A percentile compares a stretch with the other conserved stretches of the same genome.
These are phyloP conservation scores for Hamamelis virginiana DNA, from an alignment of 164 flowering plant species.

Conservation along the genomic window DNA sequence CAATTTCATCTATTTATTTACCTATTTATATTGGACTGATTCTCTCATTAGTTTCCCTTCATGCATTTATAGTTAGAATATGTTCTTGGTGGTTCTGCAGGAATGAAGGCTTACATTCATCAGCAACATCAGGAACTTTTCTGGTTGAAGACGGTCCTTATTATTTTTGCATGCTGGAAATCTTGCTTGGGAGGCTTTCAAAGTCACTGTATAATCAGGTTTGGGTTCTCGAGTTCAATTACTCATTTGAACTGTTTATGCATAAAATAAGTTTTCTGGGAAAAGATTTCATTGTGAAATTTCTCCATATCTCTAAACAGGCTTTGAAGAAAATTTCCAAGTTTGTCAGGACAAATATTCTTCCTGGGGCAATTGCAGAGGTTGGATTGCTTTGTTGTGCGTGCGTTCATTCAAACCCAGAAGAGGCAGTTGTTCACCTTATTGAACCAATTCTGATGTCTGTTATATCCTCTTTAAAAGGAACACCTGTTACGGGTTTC, in stretches of 20 bases:
- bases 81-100: slow-evolving; percentile 38
- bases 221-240: slow-evolving; percentile 9
- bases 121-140: slow-evolving; percentile 87
- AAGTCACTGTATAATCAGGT: slow-evolving; percentile 84
- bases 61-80: slow-evolving; percentile 1
- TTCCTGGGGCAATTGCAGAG: slow-evolving; percentile 97
- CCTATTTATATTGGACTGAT: background rate
- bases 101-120: slow-evolving; percentile 75
- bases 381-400: slow-evolving; percentile 98
- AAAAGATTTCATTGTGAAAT: slow-evolving; percentile 6
- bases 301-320: slow-evolving; percentile 34
- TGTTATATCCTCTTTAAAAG: slow-evolving; percentile 74
- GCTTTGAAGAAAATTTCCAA: slow-evolving; percentile 89
- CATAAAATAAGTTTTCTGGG: background rate
- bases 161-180: slow-evolving; percentile 94
- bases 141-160: slow-evolving; percentile 92
- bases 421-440: slow-evolving; percentile 75
- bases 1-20: background rate
- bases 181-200: slow-evolving; percentile 83
- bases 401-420: slow-evolving; percentile 85
- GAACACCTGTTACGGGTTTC: slow-evolving; percentile 75
- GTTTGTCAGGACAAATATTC: slow-evolving; percentile 88
- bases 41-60: slow-evolving; percentile 3
- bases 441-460: slow-evolving; percentile 73
- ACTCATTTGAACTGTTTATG: no score